phyloP scores from a whole-genome alignment of 208 protist species.

The Wallacemonas sp. region DNA sequence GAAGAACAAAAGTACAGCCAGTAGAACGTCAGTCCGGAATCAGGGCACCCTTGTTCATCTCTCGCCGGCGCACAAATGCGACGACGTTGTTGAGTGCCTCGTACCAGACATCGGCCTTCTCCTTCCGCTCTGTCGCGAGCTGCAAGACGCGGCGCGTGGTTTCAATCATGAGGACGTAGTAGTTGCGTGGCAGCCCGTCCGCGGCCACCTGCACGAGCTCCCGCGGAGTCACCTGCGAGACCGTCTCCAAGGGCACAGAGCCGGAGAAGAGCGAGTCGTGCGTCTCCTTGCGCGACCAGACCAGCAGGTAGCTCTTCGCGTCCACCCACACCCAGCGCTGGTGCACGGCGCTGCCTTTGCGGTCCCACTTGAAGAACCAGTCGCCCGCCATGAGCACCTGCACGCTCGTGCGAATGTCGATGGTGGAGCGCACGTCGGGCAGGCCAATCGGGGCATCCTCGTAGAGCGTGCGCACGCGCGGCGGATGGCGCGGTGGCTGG shows the following conservation, averaged over 20 bases:
- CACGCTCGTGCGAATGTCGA: constrained; percentile 69
- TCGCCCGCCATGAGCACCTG: constrained; percentile 66
- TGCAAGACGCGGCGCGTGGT: constrained; percentile 65
- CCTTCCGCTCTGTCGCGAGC: constrained; percentile 67
- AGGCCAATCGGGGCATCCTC: constrained; percentile 29
- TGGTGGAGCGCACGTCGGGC: constrained; percentile 52
- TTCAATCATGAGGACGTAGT: constrained; percentile 77
- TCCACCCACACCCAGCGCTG: constrained; percentile 84
- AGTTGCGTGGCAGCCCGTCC: constrained; percentile 55
- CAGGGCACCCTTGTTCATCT: constrained; percentile 38
- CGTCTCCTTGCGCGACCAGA: constrained; percentile 77
- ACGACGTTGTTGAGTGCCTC: constrained; percentile 82
- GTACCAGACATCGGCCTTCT: constrained; percentile 79
- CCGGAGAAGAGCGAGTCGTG: constrained; percentile 54
- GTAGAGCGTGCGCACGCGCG: constrained; percentile 5
- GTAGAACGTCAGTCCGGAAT: constrained; percentile 30
- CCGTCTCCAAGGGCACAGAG: constrained; percentile 60
- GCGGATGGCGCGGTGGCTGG: constrained; percentile 10
- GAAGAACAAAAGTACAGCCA: not conserved
- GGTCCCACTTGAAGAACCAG: constrained; percentile 88
- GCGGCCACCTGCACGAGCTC: constrained; percentile 51
- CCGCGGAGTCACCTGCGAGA: constrained; percentile 54
- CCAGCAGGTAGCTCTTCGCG: constrained; percentile 67
- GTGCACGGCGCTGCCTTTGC: constrained; percentile 42
- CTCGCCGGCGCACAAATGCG: constrained; percentile 58